These are phyloP conservation scores for Microcos paniculata DNA, from an alignment of 345 rosid species.

Conservation along the genomic window DNA sequence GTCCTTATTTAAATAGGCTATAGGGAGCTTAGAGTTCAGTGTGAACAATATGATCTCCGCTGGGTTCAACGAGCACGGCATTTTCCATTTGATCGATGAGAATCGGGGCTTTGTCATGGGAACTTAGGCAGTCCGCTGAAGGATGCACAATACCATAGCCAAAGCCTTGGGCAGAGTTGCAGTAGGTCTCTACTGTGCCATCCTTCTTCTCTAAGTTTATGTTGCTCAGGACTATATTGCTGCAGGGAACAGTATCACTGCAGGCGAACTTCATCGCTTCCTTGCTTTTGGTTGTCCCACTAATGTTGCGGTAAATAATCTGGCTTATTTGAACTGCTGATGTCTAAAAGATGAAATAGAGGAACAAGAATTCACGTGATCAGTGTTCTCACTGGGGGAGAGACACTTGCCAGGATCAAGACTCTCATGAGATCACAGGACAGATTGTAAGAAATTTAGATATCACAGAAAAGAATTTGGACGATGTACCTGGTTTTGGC, in stretches of 20 bases:
- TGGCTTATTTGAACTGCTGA: constrained; percentile 77
- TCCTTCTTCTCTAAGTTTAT: constrained; percentile 72
- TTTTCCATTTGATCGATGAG: not conserved
- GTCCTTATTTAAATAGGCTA: not conserved
- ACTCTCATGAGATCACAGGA: not conserved
- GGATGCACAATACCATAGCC: constrained; percentile 83
- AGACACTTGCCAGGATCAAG: not conserved
- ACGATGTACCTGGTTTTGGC: constrained; percentile 73
- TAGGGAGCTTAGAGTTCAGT: constrained; percentile 54
- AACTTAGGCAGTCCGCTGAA: constrained; percentile 79
- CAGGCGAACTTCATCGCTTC: constrained; percentile 89
- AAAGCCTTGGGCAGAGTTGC: constrained; percentile 88
- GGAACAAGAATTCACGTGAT: not conserved
- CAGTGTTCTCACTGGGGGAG: constrained; percentile 12
- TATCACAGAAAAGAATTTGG: constrained; percentile 1
- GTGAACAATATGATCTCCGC: constrained; percentile 40
- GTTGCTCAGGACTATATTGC: constrained; percentile 71
- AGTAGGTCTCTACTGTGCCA: constrained; percentile 79
- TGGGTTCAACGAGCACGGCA: constrained; percentile 18
- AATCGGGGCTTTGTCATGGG: constrained; percentile 50
- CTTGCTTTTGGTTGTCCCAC: constrained; percentile 69
- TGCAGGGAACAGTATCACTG: constrained; percentile 90
- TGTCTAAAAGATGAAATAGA: constrained; percentile 45
- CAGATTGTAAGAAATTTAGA: not conserved
- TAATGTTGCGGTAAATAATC: constrained; percentile 86